Evolutionary conservation across 768 basidiomycete species (phyloP).

Genomic region (Leccinum uliginosum): DNA sequence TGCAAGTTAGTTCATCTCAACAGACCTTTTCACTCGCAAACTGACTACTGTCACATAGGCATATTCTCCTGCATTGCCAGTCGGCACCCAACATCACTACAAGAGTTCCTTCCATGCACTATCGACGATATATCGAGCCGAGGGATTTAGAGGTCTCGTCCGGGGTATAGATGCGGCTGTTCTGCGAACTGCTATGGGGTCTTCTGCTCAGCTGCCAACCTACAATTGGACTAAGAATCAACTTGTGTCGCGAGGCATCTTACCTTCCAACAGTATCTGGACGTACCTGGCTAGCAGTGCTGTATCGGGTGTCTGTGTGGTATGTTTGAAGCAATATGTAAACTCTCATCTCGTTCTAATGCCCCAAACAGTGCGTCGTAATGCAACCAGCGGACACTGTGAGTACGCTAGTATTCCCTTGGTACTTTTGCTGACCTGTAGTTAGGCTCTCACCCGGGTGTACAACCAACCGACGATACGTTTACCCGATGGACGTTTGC

Average conservation of each 20-base stretch:
- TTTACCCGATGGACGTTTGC: conserved; percentile 64
- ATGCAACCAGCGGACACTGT: conserved; percentile 97
- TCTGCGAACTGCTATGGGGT: conserved; percentile 91
- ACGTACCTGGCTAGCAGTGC: conserved; percentile 86
- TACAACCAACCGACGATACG: conserved; percentile 89
- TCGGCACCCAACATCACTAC: conserved; percentile 93
- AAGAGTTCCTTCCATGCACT: conserved; percentile 81
- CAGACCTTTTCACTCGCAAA: neutral
- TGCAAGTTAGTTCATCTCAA: conserved; percentile 59
- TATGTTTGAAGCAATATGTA: conserved; percentile 37
- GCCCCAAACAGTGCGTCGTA: conserved; percentile 56
- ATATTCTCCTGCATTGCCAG: conserved; percentile 90
- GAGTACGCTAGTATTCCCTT: conserved; percentile 23
- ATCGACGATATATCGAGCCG: conserved; percentile 69
- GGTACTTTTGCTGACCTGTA: neutral
- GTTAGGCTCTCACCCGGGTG: conserved; percentile 82
- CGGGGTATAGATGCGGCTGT: conserved; percentile 94
- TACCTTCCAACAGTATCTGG: conserved; percentile 75
- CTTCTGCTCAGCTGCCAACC: conserved; percentile 91
- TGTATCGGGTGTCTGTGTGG: conserved; percentile 89
- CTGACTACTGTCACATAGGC: conserved; percentile 46
- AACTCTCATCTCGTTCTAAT: conserved; percentile 8
- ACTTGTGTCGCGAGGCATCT: conserved; percentile 61
- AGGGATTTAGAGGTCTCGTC: conserved; percentile 74
- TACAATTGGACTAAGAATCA: conserved; percentile 92